Evolutionary conservation across 208 protist species (phyloP).

Genomic region (Trypanosoma vivax): DNA sequence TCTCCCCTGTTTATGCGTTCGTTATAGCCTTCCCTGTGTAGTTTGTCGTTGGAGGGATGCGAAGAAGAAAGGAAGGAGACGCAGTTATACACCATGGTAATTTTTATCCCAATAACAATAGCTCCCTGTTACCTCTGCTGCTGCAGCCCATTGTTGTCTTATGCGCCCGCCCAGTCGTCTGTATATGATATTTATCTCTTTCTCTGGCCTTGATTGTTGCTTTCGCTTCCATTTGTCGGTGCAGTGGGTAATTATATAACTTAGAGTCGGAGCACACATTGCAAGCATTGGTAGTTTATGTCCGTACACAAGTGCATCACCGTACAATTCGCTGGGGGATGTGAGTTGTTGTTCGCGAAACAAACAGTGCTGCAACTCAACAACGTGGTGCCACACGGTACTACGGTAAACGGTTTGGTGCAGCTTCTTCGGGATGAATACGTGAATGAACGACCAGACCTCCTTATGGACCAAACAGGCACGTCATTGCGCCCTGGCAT

Average conservation of each 20-base stretch:
- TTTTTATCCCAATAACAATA: too few relatives aligned
- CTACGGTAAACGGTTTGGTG: constrained; percentile 45
- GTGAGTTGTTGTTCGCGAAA: constrained; percentile 80
- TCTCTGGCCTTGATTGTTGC: too few relatives aligned
- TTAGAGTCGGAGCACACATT: not conserved
- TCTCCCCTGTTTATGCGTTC: too few relatives aligned
- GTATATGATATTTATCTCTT: too few relatives aligned
- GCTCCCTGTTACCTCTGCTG: too few relatives aligned
- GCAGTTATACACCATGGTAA: too few relatives aligned
- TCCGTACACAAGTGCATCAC: constrained; percentile 26
- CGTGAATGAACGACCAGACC: constrained; percentile 62
- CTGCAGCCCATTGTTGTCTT: too few relatives aligned
- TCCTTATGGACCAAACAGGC: constrained; percentile 65
- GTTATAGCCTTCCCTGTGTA: too few relatives aligned
- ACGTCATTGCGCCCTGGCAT: constrained; percentile 84
- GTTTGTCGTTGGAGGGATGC: too few relatives aligned
- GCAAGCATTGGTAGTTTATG: not conserved
- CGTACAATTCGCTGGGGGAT: constrained; percentile 60
- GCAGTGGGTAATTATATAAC: not conserved
- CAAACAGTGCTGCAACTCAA: constrained; percentile 23
- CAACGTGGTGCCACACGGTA: constrained; percentile 30
- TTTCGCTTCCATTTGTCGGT: not conserved
- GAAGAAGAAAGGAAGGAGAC: too few relatives aligned
- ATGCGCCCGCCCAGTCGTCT: too few relatives aligned
- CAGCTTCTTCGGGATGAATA: constrained; percentile 41